A percentile compares a stretch with the other conserved stretches of the same genome.
Evolutionary conservation across 352 stramenopile species (phyloP).

Genomic region (Pythium vanterpoolii): DNA sequence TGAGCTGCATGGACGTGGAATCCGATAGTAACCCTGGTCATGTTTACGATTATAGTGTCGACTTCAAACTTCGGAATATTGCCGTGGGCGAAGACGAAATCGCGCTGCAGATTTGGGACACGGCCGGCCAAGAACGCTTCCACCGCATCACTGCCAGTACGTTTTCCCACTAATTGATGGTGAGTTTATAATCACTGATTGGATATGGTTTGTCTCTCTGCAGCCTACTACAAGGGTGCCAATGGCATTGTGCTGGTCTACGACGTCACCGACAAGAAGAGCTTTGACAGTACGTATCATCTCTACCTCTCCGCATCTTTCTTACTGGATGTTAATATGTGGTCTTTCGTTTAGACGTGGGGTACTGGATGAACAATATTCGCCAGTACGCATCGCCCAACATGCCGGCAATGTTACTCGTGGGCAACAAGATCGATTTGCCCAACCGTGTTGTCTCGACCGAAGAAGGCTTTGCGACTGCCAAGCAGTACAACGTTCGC

Average conservation of each 20-base stretch:
- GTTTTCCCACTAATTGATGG: conserved; percentile 15
- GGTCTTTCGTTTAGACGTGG: conserved; percentile 61
- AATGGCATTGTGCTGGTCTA: conserved; percentile 94
- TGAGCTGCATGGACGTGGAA: background rate
- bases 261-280: conserved; percentile 89
- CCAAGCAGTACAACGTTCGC: conserved; percentile 80
- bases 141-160: conserved; percentile 91
- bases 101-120: conserved; percentile 94
- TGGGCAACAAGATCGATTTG: conserved; percentile 93
- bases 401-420: conserved; percentile 81
- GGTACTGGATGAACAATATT: conserved; percentile 97
- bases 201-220: conserved; percentile 3
- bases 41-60: conserved; percentile 50
- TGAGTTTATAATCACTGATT: background rate
- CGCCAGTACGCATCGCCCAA: conserved; percentile 78
- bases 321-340: background rate
- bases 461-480: conserved; percentile 75
- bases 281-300: conserved; percentile 91
- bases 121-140: conserved; percentile 92
- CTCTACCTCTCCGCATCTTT: background rate
- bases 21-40: background rate
- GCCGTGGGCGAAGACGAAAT: conserved; percentile 80
- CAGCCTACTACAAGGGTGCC: conserved; percentile 92
- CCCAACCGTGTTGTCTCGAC: conserved; percentile 73
- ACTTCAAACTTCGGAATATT: conserved; percentile 92